Evolutionary conservation across 805 yeast genomes (phyloP).

Genomic region (Cyberlindnera samutprakarnensis): DNA sequence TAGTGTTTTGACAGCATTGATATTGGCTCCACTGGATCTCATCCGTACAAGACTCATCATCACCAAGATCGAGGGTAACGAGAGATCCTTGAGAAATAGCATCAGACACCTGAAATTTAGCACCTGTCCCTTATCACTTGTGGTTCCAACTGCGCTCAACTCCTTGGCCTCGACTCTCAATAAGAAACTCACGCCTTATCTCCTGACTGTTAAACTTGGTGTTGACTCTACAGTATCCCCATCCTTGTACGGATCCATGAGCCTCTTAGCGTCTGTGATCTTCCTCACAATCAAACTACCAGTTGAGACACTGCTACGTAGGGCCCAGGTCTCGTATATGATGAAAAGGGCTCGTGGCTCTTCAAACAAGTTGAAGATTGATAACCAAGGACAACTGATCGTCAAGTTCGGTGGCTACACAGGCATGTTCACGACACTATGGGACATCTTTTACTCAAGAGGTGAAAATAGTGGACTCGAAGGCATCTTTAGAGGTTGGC

Average conservation of each 20-base stretch:
- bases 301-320: slow-evolving; percentile 73
- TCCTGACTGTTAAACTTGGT: slow-evolving; percentile 51
- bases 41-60: slow-evolving; percentile 73
- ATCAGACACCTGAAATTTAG: slow-evolving; percentile 43
- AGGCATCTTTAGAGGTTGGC: slow-evolving; percentile 83
- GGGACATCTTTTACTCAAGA: slow-evolving; percentile 32
- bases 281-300: slow-evolving; percentile 79
- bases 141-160: slow-evolving; percentile 63
- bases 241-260: slow-evolving; percentile 46
- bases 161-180: slow-evolving; percentile 54
- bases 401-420: slow-evolving; percentile 50
- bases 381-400: slow-evolving; percentile 40
- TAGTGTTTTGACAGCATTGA: slow-evolving; percentile 60
- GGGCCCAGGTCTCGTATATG: slow-evolving; percentile 73
- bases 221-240: slow-evolving; percentile 64
- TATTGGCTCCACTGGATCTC: slow-evolving; percentile 75
- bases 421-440: slow-evolving; percentile 48
- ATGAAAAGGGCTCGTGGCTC: slow-evolving; percentile 24
- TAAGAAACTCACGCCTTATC: slow-evolving; percentile 57
- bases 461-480: slow-evolving; percentile 40
- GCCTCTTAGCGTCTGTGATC: slow-evolving; percentile 51
- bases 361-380: slow-evolving; percentile 32
- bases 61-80: slow-evolving; percentile 44
- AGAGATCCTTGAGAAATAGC: slow-evolving; percentile 68
- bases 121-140: slow-evolving; percentile 49